phyloP scores from a whole-genome alignment of 495 filamentous ascomycete species.

The Aspergillus incahuasiensis region DNA sequence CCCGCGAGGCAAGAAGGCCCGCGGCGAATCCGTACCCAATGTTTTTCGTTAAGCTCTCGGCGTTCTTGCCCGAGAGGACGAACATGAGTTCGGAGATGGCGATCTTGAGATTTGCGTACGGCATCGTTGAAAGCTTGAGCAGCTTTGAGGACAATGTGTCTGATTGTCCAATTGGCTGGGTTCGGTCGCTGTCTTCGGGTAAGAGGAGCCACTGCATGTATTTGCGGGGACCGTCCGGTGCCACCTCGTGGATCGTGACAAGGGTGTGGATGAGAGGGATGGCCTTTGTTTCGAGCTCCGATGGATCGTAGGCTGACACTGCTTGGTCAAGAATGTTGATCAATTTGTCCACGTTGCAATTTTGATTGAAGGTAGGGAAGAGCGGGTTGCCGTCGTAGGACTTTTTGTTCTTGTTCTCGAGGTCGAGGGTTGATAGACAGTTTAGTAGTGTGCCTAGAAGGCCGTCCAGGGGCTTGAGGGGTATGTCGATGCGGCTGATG shows the following conservation, averaged over 20 bases:
- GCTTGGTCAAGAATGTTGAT: slow-evolving; percentile 69
- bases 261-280: slow-evolving; percentile 70
- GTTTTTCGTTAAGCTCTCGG: slow-evolving; percentile 66
- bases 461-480: slow-evolving; percentile 54
- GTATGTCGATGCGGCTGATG: slow-evolving; percentile 52
- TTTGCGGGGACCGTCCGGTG: slow-evolving; percentile 56
- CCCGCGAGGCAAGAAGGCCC: slow-evolving; percentile 78
- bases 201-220: slow-evolving; percentile 66
- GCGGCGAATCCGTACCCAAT: slow-evolving; percentile 92
- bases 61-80: slow-evolving; percentile 74
- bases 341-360: slow-evolving; percentile 60
- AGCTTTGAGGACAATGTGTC: slow-evolving; percentile 72
- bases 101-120: slow-evolving; percentile 66
- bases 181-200: slow-evolving; percentile 75
- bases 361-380: slow-evolving; percentile 63
- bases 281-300: slow-evolving; percentile 62
- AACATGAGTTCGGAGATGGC: slow-evolving; percentile 79
- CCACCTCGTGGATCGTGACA: slow-evolving; percentile 65
- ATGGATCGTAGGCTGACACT: slow-evolving; percentile 53
- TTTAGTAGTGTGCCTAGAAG: slow-evolving; percentile 68
- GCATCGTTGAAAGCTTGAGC: slow-evolving; percentile 72
- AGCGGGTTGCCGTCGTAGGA: slow-evolving; percentile 42
- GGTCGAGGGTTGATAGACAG: slow-evolving; percentile 70
- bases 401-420: slow-evolving; percentile 47
- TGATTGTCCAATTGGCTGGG: slow-evolving; percentile 68